A percentile compares a stretch with the other conserved stretches of the same genome.
Evolutionary conservation across 352 stramenopile genomes (phyloP).

Genomic region (Globisporangium polare): DNA sequence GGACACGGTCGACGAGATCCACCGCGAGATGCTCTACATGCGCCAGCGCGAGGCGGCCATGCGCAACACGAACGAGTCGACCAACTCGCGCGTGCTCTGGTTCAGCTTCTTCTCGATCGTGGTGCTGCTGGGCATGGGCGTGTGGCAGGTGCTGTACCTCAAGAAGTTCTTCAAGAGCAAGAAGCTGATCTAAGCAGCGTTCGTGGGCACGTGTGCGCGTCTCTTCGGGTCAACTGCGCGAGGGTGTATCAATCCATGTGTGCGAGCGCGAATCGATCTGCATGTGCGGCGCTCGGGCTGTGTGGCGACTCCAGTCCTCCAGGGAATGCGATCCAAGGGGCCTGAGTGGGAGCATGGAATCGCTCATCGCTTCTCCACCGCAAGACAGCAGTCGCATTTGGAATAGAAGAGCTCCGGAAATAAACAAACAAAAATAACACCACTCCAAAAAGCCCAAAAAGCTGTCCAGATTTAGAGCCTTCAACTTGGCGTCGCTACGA

Average conservation of each 20-base stretch:
- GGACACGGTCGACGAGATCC: conserved; percentile 86
- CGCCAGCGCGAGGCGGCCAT: conserved; percentile 80
- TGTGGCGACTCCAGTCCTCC: not conserved
- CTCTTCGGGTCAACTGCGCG: not conserved
- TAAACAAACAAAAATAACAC: conserved; percentile 3
- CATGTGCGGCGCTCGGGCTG: not conserved
- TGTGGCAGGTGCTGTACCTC: conserved; percentile 88
- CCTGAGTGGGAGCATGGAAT: not conserved
- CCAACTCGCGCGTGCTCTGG: conserved; percentile 86
- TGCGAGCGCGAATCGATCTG: not conserved
- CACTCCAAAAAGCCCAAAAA: conserved; percentile 1
- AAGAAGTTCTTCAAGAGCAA: conserved; percentile 93
- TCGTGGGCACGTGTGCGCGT: too few species aligned
- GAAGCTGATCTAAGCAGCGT: conserved; percentile 78
- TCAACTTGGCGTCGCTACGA: not conserved
- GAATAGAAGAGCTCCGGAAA: conserved; percentile 6
- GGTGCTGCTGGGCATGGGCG: conserved; percentile 78
- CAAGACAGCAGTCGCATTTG: conserved; percentile 6
- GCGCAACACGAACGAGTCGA: conserved; percentile 89
- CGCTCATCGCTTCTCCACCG: not conserved
- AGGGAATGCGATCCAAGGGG: conserved; percentile 1
- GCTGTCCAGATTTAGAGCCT: not conserved
- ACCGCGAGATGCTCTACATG: conserved; percentile 90
- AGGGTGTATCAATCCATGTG: not conserved
- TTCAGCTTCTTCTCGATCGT: conserved; percentile 89